phyloP scores from a whole-genome alignment of 306 rosid species.

The Sicyos baderoa region DNA sequence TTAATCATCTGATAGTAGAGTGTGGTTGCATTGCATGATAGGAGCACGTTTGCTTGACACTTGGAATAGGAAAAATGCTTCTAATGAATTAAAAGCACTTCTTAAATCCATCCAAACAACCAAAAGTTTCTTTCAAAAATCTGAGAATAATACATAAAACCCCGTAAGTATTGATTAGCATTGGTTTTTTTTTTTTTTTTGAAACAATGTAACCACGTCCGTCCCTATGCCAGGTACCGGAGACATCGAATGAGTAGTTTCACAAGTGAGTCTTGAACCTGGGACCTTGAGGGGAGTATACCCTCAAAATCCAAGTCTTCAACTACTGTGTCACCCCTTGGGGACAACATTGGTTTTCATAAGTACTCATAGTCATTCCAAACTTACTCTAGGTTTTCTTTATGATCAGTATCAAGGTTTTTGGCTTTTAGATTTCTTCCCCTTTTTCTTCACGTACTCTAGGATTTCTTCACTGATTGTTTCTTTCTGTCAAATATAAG shows the following conservation, averaged over 20 bases:
- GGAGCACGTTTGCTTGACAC: neutral
- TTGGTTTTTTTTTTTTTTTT: too few relatives aligned
- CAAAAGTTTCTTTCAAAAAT: neutral
- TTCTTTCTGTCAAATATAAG: neutral
- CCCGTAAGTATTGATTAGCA: too few relatives aligned
- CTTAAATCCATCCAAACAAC: neutral
- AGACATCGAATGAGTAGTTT: too few relatives aligned
- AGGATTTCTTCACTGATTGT: neutral
- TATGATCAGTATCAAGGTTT: neutral
- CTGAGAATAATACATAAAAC: neutral
- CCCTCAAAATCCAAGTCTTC: too few relatives aligned
- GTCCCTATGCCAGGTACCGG: too few relatives aligned
- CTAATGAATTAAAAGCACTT: neutral
- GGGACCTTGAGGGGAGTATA: too few relatives aligned
- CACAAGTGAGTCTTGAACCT: too few relatives aligned
- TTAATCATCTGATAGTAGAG: neutral
- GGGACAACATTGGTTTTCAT: neutral
- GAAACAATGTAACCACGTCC: too few relatives aligned
- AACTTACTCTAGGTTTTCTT: neutral
- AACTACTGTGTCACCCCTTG: too few relatives aligned
- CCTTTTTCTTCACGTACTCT: too few relatives aligned
- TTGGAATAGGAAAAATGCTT: neutral
- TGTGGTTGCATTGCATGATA: slow-evolving; percentile 1
- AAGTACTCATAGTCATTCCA: neutral
- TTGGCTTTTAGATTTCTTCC: neutral